Percentiles rank a stretch among this genome's conserved stretches.
phyloP scores from a whole-genome alignment of 441 rosid genomes.

The Populus hybrid region DNA sequence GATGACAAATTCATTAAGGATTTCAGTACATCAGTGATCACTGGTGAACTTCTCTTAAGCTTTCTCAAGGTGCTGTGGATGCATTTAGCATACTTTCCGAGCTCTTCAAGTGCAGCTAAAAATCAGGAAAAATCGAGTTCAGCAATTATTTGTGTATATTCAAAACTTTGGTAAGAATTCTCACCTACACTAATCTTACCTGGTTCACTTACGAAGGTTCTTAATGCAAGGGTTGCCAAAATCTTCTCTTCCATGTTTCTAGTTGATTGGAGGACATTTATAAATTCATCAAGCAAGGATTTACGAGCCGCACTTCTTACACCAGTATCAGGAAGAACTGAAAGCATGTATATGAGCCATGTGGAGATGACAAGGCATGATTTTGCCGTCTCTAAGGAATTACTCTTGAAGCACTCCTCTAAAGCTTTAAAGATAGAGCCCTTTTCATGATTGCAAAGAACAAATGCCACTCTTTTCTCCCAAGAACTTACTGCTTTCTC shows the following conservation, averaged over 20 bases:
- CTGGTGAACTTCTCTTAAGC: constrained; percentile 44
- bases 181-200: constrained; percentile 28
- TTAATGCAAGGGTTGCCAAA: constrained; percentile 54
- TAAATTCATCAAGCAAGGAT: constrained; percentile 52
- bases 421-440: constrained; percentile 62
- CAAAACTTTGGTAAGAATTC: neutral
- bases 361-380: constrained; percentile 55
- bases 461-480: constrained; percentile 60
- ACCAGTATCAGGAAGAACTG: constrained; percentile 57
- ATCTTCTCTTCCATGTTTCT: constrained; percentile 64
- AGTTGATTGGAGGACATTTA: constrained; percentile 61
- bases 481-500: constrained; percentile 50
- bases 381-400: constrained; percentile 54
- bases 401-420: constrained; percentile 59
- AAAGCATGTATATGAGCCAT: constrained; percentile 60
- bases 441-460: constrained; percentile 59
- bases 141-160: neutral
- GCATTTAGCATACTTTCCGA: constrained; percentile 56
- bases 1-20: constrained; percentile 55
- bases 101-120: constrained; percentile 48
- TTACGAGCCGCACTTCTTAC: constrained; percentile 38
- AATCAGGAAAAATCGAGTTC: constrained; percentile 7
- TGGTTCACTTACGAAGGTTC: constrained; percentile 47
- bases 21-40: constrained; percentile 51
- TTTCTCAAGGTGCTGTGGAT: constrained; percentile 50